A percentile compares a stretch with the other conserved stretches of the same genome.
These are phyloP conservation scores for Wickerhamiella hasegawae DNA, from an alignment of 805 yeast species.

Conservation along the genomic window DNA sequence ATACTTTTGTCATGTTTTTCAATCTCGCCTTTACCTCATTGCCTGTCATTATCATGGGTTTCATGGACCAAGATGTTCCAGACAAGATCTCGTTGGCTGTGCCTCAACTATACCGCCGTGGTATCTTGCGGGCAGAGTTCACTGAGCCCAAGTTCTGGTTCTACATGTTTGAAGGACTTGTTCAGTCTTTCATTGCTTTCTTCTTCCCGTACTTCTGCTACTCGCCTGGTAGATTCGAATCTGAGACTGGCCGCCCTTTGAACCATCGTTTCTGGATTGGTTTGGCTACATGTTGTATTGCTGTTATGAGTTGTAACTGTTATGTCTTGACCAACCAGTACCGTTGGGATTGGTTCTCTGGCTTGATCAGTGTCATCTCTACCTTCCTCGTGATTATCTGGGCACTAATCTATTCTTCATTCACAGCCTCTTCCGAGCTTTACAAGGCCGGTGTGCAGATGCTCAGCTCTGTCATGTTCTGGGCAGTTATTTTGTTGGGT, in stretches of 20 bases:
- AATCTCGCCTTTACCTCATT: conserved; percentile 69
- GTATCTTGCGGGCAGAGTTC: conserved; percentile 51
- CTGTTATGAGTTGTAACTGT: conserved; percentile 48
- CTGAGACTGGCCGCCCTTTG: conserved; percentile 10
- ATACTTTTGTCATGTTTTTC: conserved; percentile 62
- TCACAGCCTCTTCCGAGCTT: conserved; percentile 36
- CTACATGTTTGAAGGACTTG: conserved; percentile 55
- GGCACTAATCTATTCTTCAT: conserved; percentile 65
- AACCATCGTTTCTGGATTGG: conserved; percentile 67
- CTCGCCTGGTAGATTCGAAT: conserved; percentile 25
- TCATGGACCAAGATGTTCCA: conserved; percentile 60
- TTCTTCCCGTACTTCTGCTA: conserved; percentile 50
- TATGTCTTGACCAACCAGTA: conserved; percentile 53
- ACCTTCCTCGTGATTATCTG: conserved; percentile 49
- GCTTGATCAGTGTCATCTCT: conserved; percentile 37
- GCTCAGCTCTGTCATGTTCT: conserved; percentile 45
- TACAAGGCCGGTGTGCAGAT: conserved; percentile 48
- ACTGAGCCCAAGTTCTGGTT: conserved; percentile 40
- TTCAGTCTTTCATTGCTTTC: conserved; percentile 54
- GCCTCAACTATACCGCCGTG: conserved; percentile 55
- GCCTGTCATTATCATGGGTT: conserved; percentile 59
- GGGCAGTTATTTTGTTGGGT: conserved; percentile 50
- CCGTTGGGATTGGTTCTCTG: conserved; percentile 65
- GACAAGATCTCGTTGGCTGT: conserved; percentile 47
- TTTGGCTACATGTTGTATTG: conserved; percentile 38